Evolutionary conservation across 129 eudicot species (phyloP), one percentile per base, ranked within the genome.

Genomic region (Lonicera japonica): DNA sequence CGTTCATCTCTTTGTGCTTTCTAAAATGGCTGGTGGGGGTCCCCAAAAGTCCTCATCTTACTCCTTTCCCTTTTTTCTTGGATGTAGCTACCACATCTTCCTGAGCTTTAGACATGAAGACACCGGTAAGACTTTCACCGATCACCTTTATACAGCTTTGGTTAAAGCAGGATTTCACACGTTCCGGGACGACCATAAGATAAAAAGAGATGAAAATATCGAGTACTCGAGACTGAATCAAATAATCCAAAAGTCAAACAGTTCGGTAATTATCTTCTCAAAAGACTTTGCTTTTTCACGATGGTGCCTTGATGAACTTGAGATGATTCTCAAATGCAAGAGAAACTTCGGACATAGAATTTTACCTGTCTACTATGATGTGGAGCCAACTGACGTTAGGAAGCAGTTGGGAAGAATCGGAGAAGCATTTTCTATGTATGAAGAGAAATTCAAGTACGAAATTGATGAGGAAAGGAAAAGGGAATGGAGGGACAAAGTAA

Each of bases 301-400:
- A 54, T 54, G 21, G 58, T 54, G 58, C 58, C 58, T 54, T 54
- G 58, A 54, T 54, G 58, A 54, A 54, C 58, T 54, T 12, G 58
- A 16, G 12, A 54, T 16, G 23, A 54, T 54, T 12, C 58, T 54
- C 23, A 10, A 54, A 4, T 24, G 58, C 23, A 54, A 8, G 54
- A 48, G 54, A 16, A 48, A 3, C 18, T 16, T 15, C 18, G 54
- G 54, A 48, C 54, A 48, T 16, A 48, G 8, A 5, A 17, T 48
- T 48, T 5, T 48, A 16, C 54, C 54, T 5, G 54, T 40, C 46
- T 40, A 5, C 46, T 40, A 40, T 11, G 46, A 40, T 40, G 46
- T 40, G 11, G 46, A 40, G 8, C 46, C 46, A 5, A 5, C 8
- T 11, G 11, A 11, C 11, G 11, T 40, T 40, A 40, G 46, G 11